Percentiles rank a stretch among this genome's conserved stretches.
Evolutionary conservation across 495 filamentous ascomycete species (phyloP).

Genomic region (Penicillium lagena): DNA sequence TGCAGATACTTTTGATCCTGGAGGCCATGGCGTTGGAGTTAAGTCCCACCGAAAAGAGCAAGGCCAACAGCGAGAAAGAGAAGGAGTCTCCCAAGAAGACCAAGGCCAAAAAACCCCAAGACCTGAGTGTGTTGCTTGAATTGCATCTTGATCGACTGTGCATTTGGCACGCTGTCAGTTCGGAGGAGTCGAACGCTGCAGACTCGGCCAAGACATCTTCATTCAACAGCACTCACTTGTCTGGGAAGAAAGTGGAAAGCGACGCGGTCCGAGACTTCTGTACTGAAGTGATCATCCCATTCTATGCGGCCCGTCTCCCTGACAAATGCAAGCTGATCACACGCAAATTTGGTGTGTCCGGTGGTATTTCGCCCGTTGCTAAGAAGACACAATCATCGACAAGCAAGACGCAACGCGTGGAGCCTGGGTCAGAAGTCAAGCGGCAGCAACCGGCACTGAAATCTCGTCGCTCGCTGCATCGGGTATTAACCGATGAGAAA

Average conservation of each 20-base stretch:
- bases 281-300: conserved; percentile 86
- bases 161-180: conserved; percentile 85
- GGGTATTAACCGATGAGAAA: conserved; percentile 66
- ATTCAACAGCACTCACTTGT: conserved; percentile 22
- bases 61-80: conserved; percentile 15
- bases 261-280: conserved; percentile 73
- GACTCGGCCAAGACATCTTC: conserved; percentile 25
- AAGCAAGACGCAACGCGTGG: conserved; percentile 24
- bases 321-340: conserved; percentile 73
- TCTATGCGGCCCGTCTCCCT: conserved; percentile 81
- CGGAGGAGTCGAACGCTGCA: conserved; percentile 38
- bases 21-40: conserved; percentile 75
- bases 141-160: conserved; percentile 83
- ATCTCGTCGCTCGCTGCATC: conserved; percentile 56
- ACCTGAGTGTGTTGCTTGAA: conserved; percentile 65
- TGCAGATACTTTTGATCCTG: conserved; percentile 85
- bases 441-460: conserved; percentile 43
- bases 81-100: conserved; percentile 35
- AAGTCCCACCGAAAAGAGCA: conserved; percentile 26
- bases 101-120: conserved; percentile 45
- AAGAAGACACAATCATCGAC: conserved; percentile 15
- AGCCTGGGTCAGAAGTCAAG: conserved; percentile 49
- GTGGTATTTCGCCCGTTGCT: conserved; percentile 51
- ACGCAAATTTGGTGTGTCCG: conserved; percentile 78
- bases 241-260: conserved; percentile 40